These are phyloP conservation scores for Eucalyptus curtisii DNA, from an alignment of 345 rosid species.

Conservation along the genomic window DNA sequence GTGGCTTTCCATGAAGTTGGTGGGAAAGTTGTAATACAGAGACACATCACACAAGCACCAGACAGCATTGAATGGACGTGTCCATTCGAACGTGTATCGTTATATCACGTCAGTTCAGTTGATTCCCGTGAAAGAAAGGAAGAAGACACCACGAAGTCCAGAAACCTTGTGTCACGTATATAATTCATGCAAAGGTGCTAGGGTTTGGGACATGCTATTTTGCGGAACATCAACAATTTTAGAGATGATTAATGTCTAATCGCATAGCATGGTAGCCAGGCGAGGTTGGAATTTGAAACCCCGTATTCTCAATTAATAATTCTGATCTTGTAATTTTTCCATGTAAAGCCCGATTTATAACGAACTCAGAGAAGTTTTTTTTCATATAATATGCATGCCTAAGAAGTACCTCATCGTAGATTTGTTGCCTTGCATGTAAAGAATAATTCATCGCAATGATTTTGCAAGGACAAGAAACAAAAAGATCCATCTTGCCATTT, in stretches of 20 bases:
- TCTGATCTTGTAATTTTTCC: not conserved
- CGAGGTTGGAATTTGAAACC: not conserved
- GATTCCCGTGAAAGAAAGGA: not conserved
- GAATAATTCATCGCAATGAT: not conserved
- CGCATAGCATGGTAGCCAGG: not conserved
- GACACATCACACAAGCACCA: not conserved
- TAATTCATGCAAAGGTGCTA: not conserved
- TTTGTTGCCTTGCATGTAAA: not conserved
- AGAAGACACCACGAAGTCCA: not conserved
- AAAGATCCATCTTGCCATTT: not conserved
- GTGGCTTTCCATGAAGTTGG: not conserved
- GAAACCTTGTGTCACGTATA: not conserved
- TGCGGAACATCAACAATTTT: not conserved
- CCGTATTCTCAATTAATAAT: not conserved
- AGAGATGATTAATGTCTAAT: not conserved
- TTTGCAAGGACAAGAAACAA: not conserved
- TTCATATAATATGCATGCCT: not conserved
- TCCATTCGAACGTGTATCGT: not conserved
- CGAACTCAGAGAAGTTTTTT: rapidly evolving
- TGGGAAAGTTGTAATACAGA: not conserved
- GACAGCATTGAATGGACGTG: not conserved
- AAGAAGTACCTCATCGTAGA: not conserved
- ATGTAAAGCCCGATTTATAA: not conserved
- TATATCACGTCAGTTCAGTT: not conserved
- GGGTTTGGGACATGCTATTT: not conserved